Evolutionary conservation across 768 basidiomycete species (phyloP).

Genomic region (Neoboletus magnificus): DNA sequence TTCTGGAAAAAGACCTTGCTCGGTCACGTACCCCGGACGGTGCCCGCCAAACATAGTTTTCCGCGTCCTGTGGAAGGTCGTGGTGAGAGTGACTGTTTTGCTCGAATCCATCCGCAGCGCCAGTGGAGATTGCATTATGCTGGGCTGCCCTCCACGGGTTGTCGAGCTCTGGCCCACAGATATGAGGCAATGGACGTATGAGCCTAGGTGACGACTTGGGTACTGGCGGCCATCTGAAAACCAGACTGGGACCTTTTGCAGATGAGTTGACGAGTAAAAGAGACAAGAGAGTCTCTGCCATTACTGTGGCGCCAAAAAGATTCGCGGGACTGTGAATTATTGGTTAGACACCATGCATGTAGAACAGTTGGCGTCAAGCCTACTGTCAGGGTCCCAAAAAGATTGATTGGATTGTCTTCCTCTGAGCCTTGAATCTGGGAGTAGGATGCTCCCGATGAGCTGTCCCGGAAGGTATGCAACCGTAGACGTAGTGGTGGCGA

Average conservation of each 20-base stretch:
- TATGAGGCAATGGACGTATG: slow-evolving; percentile 62
- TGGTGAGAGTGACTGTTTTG: neutral
- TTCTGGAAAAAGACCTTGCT: slow-evolving; percentile 50
- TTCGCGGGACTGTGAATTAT: neutral
- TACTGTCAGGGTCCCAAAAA: neutral
- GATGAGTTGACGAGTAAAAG: slow-evolving; percentile 83
- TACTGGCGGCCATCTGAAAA: slow-evolving; percentile 82
- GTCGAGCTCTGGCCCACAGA: slow-evolving; percentile 48
- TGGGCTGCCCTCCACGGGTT: slow-evolving; percentile 73
- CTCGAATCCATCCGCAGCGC: slow-evolving; percentile 19
- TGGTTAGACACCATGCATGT: neutral
- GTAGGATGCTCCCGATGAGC: neutral
- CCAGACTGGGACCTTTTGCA: slow-evolving; percentile 72
- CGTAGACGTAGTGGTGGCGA: no score
- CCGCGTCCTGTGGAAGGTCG: slow-evolving; percentile 26
- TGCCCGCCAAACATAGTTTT: slow-evolving; percentile 63
- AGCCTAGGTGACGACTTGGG: slow-evolving; percentile 65
- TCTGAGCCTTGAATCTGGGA: neutral
- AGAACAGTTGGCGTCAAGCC: neutral
- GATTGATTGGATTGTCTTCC: neutral
- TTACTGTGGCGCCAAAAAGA: neutral
- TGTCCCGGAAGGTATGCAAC: neutral
- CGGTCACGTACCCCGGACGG: slow-evolving; percentile 48
- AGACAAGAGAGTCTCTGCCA: slow-evolving; percentile 72
- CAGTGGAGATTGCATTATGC: slow-evolving; percentile 36